These are phyloP conservation scores for Cornus controversa DNA, from an alignment of 148 eudicot species.

Conservation along the genomic window DNA sequence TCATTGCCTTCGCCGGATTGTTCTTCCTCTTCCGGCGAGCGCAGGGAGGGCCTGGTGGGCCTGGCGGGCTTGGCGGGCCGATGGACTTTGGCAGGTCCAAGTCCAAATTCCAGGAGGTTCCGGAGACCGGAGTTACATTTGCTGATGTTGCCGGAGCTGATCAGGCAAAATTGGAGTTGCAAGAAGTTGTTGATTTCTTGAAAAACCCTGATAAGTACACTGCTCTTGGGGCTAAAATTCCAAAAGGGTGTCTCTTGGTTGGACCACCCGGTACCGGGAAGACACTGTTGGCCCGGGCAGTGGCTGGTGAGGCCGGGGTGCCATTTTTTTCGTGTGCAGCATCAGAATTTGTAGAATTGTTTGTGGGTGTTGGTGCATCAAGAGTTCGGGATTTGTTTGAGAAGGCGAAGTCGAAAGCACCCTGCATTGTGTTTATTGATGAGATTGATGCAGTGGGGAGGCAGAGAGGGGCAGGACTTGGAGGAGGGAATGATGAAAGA, in stretches of 20 bases:
- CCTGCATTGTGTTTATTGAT: constrained; percentile 96
- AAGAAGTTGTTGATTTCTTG: constrained; percentile 97
- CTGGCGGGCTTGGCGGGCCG: constrained; percentile 97
- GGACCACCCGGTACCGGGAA: constrained; percentile 99
- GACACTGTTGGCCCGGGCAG: constrained; percentile 88
- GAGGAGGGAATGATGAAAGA: constrained; percentile 99
- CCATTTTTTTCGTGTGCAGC: constrained; percentile 97
- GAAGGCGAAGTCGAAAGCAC: constrained; percentile 93
- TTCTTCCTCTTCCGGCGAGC: constrained; percentile 76
- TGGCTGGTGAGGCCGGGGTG: constrained; percentile 88
- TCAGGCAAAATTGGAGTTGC: constrained; percentile 91
- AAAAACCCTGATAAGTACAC: constrained; percentile 99
- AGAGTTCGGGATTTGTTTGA: constrained; percentile 97
- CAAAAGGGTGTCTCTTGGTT: constrained; percentile 91
- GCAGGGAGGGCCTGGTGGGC: constrained; percentile 97
- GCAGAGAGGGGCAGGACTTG: constrained; percentile 97
- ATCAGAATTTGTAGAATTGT: constrained; percentile 91
- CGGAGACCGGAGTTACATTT: constrained; percentile 88
- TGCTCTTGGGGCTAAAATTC: constrained; percentile 89
- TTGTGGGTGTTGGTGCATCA: constrained; percentile 97
- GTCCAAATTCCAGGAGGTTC: constrained; percentile 99
- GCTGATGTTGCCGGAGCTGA: constrained; percentile 98
- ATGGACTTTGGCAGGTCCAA: constrained; percentile 98
- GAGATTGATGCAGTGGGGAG: constrained; percentile 99
- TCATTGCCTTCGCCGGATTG: constrained; percentile 84